Evolutionary conservation across 2,329 filamentous ascomycete species (phyloP).

Genomic region (Sporothrix phasma): DNA sequence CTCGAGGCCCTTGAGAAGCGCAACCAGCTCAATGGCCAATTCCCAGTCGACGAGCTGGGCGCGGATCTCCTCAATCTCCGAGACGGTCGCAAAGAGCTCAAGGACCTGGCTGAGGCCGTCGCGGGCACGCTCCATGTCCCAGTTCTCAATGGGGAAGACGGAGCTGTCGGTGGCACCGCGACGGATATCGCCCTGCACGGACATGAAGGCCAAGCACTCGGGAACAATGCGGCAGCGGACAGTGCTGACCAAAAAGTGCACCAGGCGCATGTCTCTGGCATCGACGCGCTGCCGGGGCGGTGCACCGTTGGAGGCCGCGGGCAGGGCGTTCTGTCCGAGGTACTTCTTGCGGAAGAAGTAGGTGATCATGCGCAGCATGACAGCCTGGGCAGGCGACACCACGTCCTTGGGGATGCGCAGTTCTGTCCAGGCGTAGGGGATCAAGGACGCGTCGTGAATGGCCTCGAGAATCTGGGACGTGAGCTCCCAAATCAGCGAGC

Average conservation of each 20-base stretch:
- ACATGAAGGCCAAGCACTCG: slow-evolving; percentile 88
- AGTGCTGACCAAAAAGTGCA: slow-evolving; percentile 86
- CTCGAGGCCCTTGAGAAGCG: slow-evolving; percentile 77
- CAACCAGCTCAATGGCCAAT: slow-evolving; percentile 77
- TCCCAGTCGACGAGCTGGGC: slow-evolving; percentile 85
- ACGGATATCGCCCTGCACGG: slow-evolving; percentile 82
- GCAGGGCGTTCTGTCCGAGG: slow-evolving; percentile 31
- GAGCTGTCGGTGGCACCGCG: slow-evolving; percentile 63
- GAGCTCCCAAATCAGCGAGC: slow-evolving; percentile 91
- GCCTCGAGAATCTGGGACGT: slow-evolving; percentile 94
- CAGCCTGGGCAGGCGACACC: slow-evolving; percentile 87
- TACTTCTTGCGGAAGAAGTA: slow-evolving; percentile 61
- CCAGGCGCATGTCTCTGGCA: slow-evolving; percentile 49
- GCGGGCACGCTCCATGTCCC: slow-evolving; percentile 96
- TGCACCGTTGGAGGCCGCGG: background rate
- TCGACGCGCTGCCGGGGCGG: slow-evolving; percentile 25
- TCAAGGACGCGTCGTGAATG: slow-evolving; percentile 76
- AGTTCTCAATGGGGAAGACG: slow-evolving; percentile 88
- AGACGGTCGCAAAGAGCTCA: slow-evolving; percentile 83
- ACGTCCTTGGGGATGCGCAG: slow-evolving; percentile 91
- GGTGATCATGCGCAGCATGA: slow-evolving; percentile 81
- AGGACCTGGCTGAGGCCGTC: slow-evolving; percentile 91
- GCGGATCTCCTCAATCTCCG: slow-evolving; percentile 75
- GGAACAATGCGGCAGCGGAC: slow-evolving; percentile 89
- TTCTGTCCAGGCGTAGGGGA: slow-evolving; percentile 87